phyloP scores from a whole-genome alignment of 371 early-diverging fungal genomes.

The Dinochytrium kinnereticum region DNA sequence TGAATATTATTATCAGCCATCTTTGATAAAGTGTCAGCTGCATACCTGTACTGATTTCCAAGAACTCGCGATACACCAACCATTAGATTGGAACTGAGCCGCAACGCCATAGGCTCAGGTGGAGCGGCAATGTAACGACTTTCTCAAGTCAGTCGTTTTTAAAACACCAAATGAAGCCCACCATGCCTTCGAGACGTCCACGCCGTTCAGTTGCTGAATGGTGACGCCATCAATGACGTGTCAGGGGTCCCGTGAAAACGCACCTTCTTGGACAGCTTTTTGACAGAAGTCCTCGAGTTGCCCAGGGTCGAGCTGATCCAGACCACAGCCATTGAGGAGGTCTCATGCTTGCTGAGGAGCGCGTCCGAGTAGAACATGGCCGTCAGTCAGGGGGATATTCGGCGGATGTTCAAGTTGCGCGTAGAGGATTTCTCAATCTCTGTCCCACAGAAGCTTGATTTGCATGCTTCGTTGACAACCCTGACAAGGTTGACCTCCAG shows the following conservation, averaged over 20 bases:
- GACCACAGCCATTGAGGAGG: constrained; percentile 4
- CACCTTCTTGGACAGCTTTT: constrained; percentile 21
- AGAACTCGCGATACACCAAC: constrained; percentile 57
- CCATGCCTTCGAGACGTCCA: constrained; percentile 20
- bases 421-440: too few species aligned
- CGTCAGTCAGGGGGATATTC: background rate
- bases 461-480: too few species aligned
- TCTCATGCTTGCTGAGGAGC: constrained; percentile 4
- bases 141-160: background rate
- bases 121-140: constrained; percentile 48
- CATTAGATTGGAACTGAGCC: constrained; percentile 62
- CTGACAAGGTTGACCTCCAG: too few species aligned
- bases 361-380: constrained; percentile 18
- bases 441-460: too few species aligned
- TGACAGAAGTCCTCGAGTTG: background rate
- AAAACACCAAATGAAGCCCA: background rate
- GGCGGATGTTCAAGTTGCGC: background rate
- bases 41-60: constrained; percentile 52
- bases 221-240: background rate
- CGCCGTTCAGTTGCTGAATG: constrained; percentile 18
- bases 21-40: background rate
- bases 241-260: background rate
- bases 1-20: background rate
- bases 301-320: constrained; percentile 18
- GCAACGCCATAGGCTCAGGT: constrained; percentile 61